Evolutionary conservation across 805 yeast genomes (phyloP), one percentile per base, ranked within the genome.

Genomic region (Groenewaldozyma salmanticensis): DNA sequence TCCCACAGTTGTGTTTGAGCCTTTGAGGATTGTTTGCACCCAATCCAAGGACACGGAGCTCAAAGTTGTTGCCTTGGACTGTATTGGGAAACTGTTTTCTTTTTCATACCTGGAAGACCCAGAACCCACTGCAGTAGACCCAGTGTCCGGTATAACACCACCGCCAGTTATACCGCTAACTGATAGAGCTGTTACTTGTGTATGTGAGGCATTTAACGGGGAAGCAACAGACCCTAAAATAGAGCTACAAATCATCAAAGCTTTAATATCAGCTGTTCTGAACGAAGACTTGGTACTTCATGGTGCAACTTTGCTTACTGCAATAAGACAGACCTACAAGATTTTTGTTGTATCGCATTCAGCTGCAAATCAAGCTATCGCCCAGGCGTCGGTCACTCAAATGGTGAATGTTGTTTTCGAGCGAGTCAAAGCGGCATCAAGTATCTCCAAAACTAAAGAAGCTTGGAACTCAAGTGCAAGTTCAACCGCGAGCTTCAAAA

Each of bases 381-480:
- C 98, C 0, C 97, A 94, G 65, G 97, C 95, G 1, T 81, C 92
- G 5, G 69, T 92, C 49, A 84, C 94, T 2, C 99, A 92, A 63
- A 81, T 90, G 53, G 85, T 92, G 18, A 78, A 79, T 42, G 78
- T 84, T 5, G 80, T 88, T 7, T 92, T 86, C 64, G 94, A 83
- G 47, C 75, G 92, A 47, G 75, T 77, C 33, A 71, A 69, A 40
- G 60, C 56, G 35, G 57, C 64, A 27, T 49, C 64, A 18, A 52
- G 53, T 24, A 46, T 21, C 15, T 18, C 15, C 9, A 38, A 38
- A 9, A 38, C 13, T 16, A 5, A 11, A 15, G 7, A 6, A 7
- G 24, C 35, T 18, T 15, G 34, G 21, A 32, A 38, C 16, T 40
- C 45, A 6, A 43, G 52, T 16, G 27, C 17, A 22, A 16, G 20